These are phyloP conservation scores for Linum lewisii DNA, from an alignment of 345 rosid species.

Conservation along the genomic window DNA sequence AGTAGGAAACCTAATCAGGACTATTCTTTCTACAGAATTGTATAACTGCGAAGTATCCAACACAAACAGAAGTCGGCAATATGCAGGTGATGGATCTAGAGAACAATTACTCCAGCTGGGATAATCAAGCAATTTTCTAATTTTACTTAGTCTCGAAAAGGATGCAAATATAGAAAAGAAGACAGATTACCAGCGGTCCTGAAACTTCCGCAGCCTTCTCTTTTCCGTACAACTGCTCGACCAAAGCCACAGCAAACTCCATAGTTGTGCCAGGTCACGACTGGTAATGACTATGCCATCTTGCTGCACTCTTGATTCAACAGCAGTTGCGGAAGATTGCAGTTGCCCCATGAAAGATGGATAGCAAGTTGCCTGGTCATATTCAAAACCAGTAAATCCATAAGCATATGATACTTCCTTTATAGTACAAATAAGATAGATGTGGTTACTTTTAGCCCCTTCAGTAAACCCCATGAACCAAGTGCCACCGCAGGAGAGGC, in stretches of 20 bases:
- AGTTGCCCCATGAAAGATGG: slow-evolving; percentile 81
- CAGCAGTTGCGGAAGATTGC: slow-evolving; percentile 47
- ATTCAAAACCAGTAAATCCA: neutral
- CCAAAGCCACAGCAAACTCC: slow-evolving; percentile 65
- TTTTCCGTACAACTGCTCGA: slow-evolving; percentile 70
- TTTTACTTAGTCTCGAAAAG: neutral
- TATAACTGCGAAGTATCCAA: no score
- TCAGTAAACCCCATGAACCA: slow-evolving; percentile 80
- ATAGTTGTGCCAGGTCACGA: slow-evolving; percentile 84
- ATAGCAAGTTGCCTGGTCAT: slow-evolving; percentile 77
- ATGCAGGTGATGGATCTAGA: no score
- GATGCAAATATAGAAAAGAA: neutral
- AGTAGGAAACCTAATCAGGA: no score
- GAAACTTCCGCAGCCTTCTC: slow-evolving; percentile 64
- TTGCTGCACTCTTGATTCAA: slow-evolving; percentile 74
- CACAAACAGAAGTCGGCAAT: neutral
- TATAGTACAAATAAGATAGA: neutral
- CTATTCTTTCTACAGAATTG: no score
- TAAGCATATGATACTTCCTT: neutral
- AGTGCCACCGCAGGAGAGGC: slow-evolving; percentile 81
- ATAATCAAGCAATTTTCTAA: no score
- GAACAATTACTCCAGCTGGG: no score
- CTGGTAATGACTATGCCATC: slow-evolving; percentile 76
- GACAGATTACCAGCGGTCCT: slow-evolving; percentile 51
- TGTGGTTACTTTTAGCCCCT: slow-evolving; percentile 60